Evolutionary conservation across 2,329 filamentous ascomycete species (phyloP), one percentile per base, ranked within the genome.

Genomic region (Hypomyces perniciosus): DNA sequence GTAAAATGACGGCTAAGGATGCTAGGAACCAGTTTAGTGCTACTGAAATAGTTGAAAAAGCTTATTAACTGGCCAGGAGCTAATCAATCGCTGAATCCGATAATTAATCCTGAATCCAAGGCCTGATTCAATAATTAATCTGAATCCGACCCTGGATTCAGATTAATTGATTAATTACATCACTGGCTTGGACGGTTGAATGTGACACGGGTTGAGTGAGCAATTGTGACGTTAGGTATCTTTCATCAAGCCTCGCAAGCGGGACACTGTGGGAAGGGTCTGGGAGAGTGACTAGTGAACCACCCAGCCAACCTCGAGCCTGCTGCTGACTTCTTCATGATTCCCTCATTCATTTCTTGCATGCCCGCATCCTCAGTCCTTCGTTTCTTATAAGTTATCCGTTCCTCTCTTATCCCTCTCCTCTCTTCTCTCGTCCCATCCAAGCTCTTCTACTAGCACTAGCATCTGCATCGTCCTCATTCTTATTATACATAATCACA

Each of bases 181-280:
- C n/a, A n/a, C n/a, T 50, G 48, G 48, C 48, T 45, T 45, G 42
- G 34, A 41, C 10, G 30, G 26, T 38, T 28, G 35, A 39, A n/a
- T 47, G 29, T 28, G 44, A n/a, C 34, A 50, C 35, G 48, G 42
- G 45, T 45, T 50, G 47, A 41, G 38, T 20, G 20, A 20, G 20
- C n/a, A 30, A 50, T 44, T 42, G 42, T 50, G 42, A 44, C 42
- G 35, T 50, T 41, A 50, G 42, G 48, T n/a, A n/a, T n/a, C 48
- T 34, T 44, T 49, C 30, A 28, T 29, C 33, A 50, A 29, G 48
- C 48, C 34, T 39, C 40, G 37, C 40, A 45, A 50, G 48, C 45
- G 48, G 48, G 48, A 50, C 48, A 29, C 34, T 29, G 42, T 50
- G 48, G 20, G 48, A 50, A 40, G 48, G 42, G 35, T 27, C 28